Evolutionary conservation across 768 basidiomycete species (phyloP).

Genomic region (Suillus alpinus): DNA sequence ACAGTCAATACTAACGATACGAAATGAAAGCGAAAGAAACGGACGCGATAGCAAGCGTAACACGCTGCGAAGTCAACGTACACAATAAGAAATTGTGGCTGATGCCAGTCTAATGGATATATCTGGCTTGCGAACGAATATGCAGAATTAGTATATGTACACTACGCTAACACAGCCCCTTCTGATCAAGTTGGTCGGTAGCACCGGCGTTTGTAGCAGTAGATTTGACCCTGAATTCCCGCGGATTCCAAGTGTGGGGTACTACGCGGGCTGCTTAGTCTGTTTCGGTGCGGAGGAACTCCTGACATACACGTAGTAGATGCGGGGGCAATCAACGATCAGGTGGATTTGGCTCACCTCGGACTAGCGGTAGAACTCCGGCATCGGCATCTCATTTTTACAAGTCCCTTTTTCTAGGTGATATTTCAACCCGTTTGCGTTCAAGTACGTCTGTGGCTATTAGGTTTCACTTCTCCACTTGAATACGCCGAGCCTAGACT

Average conservation of each 20-base stretch:
- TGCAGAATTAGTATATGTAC: neutral
- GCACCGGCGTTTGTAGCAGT: neutral
- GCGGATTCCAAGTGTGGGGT: slow-evolving; percentile 3
- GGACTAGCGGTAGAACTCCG: slow-evolving; percentile 2
- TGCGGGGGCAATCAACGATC: neutral
- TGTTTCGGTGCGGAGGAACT: neutral
- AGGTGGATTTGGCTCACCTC: neutral
- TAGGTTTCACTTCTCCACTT: neutral
- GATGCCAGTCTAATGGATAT: neutral
- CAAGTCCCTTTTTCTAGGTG: slow-evolving; percentile 68
- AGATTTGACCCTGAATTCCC: neutral
- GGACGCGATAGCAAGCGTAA: neutral
- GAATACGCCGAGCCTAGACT: slow-evolving; percentile 13
- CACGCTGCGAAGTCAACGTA: neutral
- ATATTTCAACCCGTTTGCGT: slow-evolving; percentile 66
- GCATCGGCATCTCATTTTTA: slow-evolving; percentile 31
- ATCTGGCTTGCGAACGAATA: slow-evolving; percentile 1
- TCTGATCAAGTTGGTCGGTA: neutral
- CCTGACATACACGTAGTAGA: neutral
- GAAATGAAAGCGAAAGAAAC: neutral
- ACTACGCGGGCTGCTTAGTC: neutral
- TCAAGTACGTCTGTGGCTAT: slow-evolving; percentile 50
- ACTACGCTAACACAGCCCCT: neutral
- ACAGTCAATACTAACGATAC: neutral
- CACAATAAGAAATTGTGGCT: neutral